phyloP scores from a whole-genome alignment of 2,329 filamentous ascomycete species.

The Magnaporthiopsis rhizophila region DNA sequence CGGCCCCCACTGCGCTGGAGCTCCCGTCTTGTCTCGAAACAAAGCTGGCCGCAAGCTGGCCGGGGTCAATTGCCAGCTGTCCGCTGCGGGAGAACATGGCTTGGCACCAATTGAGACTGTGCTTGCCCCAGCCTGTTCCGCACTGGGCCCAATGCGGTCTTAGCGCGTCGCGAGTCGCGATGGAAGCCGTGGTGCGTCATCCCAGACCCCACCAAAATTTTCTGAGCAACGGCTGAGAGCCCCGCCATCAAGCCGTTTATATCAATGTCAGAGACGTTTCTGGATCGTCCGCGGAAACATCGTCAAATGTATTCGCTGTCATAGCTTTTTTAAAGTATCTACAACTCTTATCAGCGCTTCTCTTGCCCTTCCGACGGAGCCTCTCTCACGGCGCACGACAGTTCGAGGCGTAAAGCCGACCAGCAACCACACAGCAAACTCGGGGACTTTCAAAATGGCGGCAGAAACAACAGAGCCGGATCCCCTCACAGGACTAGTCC shows the following conservation, averaged over 20 bases:
- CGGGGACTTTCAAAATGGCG: background rate
- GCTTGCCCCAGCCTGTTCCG: background rate
- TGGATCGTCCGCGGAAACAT: too few species aligned
- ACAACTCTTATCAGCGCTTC: too few species aligned
- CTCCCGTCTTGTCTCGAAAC: background rate
- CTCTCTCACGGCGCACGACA: background rate
- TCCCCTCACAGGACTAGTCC: slow-evolving; percentile 29
- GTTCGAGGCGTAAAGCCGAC: background rate
- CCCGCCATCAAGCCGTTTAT: background rate
- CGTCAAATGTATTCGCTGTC: too few species aligned
- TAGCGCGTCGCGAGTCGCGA: background rate
- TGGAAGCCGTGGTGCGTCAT: background rate
- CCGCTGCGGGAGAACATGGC: slow-evolving; percentile 2
- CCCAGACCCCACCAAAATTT: background rate
- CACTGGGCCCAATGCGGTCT: background rate
- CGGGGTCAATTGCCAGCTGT: slow-evolving; percentile 6
- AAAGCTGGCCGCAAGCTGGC: background rate
- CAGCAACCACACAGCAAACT: background rate
- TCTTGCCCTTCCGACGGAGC: too few species aligned
- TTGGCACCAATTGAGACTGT: background rate
- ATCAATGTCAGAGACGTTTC: too few species aligned
- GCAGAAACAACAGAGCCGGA: slow-evolving; percentile 11
- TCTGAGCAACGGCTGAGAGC: background rate
- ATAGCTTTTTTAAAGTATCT: too few species aligned
- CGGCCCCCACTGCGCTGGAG: background rate